A percentile compares a stretch with the other conserved stretches of the same genome.
phyloP scores from a whole-genome alignment of 148 eudicot species.

The Pharnaceum exiguum region DNA sequence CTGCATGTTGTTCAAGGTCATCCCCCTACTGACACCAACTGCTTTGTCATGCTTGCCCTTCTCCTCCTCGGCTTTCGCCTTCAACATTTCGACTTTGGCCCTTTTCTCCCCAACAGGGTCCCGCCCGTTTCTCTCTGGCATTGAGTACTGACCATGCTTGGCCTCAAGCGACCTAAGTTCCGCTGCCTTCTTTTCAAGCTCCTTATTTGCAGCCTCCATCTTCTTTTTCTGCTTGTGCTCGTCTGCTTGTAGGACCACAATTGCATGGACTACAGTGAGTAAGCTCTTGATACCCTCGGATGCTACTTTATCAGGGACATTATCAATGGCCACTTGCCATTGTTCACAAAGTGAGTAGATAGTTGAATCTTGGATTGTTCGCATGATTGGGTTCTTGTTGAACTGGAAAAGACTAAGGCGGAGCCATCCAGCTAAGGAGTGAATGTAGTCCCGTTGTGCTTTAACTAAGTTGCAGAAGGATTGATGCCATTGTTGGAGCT shows the following conservation, averaged over 20 bases:
- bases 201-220: slow-evolving; percentile 59
- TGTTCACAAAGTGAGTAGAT: slow-evolving; percentile 86
- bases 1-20: slow-evolving; percentile 81
- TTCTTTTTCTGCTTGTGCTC: slow-evolving; percentile 82
- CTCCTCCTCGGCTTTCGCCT: slow-evolving; percentile 77
- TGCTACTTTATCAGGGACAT: slow-evolving; percentile 83
- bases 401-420: slow-evolving; percentile 88
- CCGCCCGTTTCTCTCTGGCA: slow-evolving; percentile 33
- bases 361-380: slow-evolving; percentile 57
- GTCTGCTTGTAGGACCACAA: slow-evolving; percentile 68
- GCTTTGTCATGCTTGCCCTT: slow-evolving; percentile 72
- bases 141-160: slow-evolving; percentile 53
- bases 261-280: slow-evolving; percentile 53
- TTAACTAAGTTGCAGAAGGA: slow-evolving; percentile 72
- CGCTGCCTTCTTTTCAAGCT: slow-evolving; percentile 60
- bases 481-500: slow-evolving; percentile 87
- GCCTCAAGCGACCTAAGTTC: slow-evolving; percentile 54
- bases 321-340: slow-evolving; percentile 74
- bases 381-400: slow-evolving; percentile 37
- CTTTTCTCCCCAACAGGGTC: slow-evolving; percentile 59
- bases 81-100: slow-evolving; percentile 53
- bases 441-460: slow-evolving; percentile 70
- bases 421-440: slow-evolving; percentile 87
- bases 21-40: slow-evolving; percentile 58
- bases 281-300: slow-evolving; percentile 80